phyloP scores from a whole-genome alignment of 768 basidiomycete genomes.

The Amanita thiersii region DNA sequence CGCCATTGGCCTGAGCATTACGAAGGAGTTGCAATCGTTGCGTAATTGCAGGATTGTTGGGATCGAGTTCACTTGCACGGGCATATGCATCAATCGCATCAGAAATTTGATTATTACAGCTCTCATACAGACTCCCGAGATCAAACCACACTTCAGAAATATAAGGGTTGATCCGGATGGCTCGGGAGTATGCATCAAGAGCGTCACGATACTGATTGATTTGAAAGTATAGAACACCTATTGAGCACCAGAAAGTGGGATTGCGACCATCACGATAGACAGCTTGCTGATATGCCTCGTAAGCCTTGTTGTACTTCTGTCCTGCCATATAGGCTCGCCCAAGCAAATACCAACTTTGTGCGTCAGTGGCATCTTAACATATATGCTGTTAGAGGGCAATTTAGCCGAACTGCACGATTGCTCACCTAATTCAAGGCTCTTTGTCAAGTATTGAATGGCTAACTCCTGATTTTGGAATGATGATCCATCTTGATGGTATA shows the following conservation, averaged over 20 bases:
- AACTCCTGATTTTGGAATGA: conserved; percentile 94
- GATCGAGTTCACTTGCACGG: conserved; percentile 90
- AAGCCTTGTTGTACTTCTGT: conserved; percentile 98
- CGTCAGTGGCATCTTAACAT: conserved; percentile 77
- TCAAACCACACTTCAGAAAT: conserved; percentile 97
- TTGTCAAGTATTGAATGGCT: conserved; percentile 89
- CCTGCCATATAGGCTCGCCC: conserved; percentile 99
- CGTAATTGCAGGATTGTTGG: conserved; percentile 73
- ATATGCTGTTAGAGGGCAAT: conserved; percentile 1
- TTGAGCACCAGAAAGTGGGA: conserved; percentile 99
- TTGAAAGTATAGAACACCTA: conserved; percentile 98
- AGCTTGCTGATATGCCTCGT: conserved; percentile 98
- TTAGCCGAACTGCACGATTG: conserved; percentile 9
- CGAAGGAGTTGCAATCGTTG: conserved; percentile 72
- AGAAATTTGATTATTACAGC: conserved; percentile 97
- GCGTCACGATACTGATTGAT: conserved; percentile 99
- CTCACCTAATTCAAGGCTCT: conserved; percentile 90
- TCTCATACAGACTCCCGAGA: conserved; percentile 93
- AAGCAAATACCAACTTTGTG: conserved; percentile 98
- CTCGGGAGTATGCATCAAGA: conserved; percentile 96
- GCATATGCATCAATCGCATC: conserved; percentile 99
- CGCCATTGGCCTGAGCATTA: conserved; percentile 70
- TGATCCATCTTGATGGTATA: conserved; percentile 94
- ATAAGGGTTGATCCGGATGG: conserved; percentile 98
- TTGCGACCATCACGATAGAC: conserved; percentile 98